Percentiles rank a stretch among this genome's conserved stretches.
Evolutionary conservation across 768 basidiomycete species (phyloP).

Genomic region (Lentinula edodes): DNA sequence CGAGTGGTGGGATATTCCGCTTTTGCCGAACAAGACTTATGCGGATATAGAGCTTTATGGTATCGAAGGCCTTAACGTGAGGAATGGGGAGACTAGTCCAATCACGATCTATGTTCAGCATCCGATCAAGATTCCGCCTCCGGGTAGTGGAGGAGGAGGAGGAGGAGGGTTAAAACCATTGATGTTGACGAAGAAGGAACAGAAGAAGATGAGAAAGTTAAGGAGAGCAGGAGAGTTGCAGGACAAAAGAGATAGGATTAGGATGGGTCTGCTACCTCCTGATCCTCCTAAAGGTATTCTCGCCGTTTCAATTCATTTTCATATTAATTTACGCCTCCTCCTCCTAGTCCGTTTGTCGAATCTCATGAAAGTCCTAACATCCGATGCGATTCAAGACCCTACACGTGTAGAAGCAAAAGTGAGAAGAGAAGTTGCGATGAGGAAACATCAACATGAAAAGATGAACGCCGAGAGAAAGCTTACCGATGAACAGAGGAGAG

Average conservation of each 20-base stretch:
- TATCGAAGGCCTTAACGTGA: constrained; percentile 55
- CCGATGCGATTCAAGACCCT: constrained; percentile 95
- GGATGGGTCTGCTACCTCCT: constrained; percentile 94
- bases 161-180: constrained; percentile 74
- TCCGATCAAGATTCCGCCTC: constrained; percentile 92
- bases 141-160: constrained; percentile 82
- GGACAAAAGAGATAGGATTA: constrained; percentile 90
- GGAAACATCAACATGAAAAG: constrained; percentile 87
- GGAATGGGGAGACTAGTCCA: constrained; percentile 54
- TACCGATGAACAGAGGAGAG: constrained; percentile 82
- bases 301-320: neutral
- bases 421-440: constrained; percentile 84
- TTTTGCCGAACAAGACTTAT: constrained; percentile 79
- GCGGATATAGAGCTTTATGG: constrained; percentile 60
- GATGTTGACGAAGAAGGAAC: constrained; percentile 94
- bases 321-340: neutral
- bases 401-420: constrained; percentile 97
- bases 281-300: constrained; percentile 86
- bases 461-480: constrained; percentile 91
- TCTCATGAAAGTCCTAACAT: constrained; percentile 95
- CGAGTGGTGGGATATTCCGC: constrained; percentile 96
- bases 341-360: constrained; percentile 83
- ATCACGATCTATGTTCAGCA: constrained; percentile 93
- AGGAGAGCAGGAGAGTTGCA: constrained; percentile 82
- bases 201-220: constrained; percentile 96